Evolutionary conservation across 208 protist genomes (phyloP).

Genomic region (Acanthamoeba royreba): DNA sequence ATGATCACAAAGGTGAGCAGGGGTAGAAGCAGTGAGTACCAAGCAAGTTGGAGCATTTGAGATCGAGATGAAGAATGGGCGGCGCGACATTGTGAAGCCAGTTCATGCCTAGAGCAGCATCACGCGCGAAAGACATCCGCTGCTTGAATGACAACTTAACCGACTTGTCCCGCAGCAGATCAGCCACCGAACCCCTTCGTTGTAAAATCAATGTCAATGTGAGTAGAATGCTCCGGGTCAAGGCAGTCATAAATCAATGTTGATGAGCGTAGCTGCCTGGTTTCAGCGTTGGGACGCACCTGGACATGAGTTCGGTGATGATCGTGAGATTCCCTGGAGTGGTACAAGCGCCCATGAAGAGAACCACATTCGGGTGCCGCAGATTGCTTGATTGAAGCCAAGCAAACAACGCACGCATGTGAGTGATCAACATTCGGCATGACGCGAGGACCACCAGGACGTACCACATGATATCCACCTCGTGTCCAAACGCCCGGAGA

Average conservation of each 20-base stretch:
- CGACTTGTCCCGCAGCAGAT: conserved; percentile 20
- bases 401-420: background rate
- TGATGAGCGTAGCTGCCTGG: background rate
- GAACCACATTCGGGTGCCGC: conserved; percentile 3
- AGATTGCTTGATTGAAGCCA: background rate
- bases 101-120: conserved; percentile 48
- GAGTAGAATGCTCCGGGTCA: too few species aligned
- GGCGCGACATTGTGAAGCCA: conserved; percentile 36
- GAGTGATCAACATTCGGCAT: too few species aligned
- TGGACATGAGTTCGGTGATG: conserved; percentile 23
- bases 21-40: background rate
- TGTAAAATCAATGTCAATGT: too few species aligned
- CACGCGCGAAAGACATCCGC: background rate
- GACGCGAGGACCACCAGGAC: too few species aligned
- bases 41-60: conserved; percentile 53
- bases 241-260: background rate
- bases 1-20: background rate
- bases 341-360: conserved; percentile 20
- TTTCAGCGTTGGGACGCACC: background rate
- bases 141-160: conserved; percentile 24
- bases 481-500: background rate
- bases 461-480: conserved; percentile 25
- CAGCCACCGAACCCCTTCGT: background rate
- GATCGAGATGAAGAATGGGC: conserved; percentile 60
- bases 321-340: background rate